Conservation (phyloP, 257 asterid genomes). For the Solanum acaule region DNA sequence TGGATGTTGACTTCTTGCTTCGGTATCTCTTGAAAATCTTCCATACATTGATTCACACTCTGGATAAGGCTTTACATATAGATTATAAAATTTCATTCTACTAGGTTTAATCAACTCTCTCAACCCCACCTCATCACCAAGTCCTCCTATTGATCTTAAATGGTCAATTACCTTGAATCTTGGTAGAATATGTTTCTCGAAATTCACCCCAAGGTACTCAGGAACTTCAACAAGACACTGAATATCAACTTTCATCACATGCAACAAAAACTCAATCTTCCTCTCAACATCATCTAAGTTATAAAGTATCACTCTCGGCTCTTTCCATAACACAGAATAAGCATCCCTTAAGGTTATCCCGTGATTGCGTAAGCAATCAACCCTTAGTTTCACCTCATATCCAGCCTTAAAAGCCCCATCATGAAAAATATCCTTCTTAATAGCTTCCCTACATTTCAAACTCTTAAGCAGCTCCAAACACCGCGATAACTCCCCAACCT, state of each 20-base stretch:
- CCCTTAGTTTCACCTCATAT: constrained; percentile 48
- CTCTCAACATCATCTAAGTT: constrained; percentile 38
- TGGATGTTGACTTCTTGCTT: constrained; percentile 37
- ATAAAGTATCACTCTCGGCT: constrained; percentile 65
- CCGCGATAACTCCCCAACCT: constrained; percentile 69
- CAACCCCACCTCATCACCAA: constrained; percentile 64
- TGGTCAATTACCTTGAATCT: constrained; percentile 63
- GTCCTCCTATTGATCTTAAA: constrained; percentile 45
- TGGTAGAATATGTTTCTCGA: constrained; percentile 69
- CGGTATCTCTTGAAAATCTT: constrained; percentile 27
- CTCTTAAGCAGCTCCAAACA: constrained; percentile 56
- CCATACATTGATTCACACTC: constrained; percentile 80
- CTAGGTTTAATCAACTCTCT: constrained; percentile 56
- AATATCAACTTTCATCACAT: constrained; percentile 45
- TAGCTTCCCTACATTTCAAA: constrained; percentile 53
- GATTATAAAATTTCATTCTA: constrained; percentile 70
- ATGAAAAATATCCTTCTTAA: constrained; percentile 40
- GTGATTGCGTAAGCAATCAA: constrained; percentile 53
- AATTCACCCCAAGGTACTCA: constrained; percentile 63
- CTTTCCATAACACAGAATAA: constrained; percentile 67
- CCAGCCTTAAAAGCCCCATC: constrained; percentile 59
- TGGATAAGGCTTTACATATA: constrained; percentile 88
- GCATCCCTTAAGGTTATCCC: constrained; percentile 70
- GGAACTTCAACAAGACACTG: constrained; percentile 60
- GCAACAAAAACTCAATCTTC: constrained; percentile 56